Conservation (phyloP, 2,329 filamentous ascomycete genomes). For the Monosporascus sp. region DNA sequence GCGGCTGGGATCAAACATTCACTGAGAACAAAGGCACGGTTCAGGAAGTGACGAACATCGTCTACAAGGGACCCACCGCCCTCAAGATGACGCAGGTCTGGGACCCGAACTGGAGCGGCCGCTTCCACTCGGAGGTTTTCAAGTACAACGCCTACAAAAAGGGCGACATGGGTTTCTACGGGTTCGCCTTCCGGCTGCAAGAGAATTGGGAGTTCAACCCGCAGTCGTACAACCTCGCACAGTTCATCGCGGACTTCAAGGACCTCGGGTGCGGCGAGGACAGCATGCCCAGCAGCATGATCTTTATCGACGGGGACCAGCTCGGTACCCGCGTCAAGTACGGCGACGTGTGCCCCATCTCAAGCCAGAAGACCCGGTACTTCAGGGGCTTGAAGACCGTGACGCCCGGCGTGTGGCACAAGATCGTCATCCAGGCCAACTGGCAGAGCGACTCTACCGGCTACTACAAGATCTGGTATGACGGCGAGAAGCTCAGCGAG, state of each 20-base stretch:
- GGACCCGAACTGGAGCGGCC: conserved; percentile 34
- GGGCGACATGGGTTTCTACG: conserved; percentile 43
- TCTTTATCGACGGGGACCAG: conserved; percentile 40
- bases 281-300: conserved; percentile 45
- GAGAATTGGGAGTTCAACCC: conserved; percentile 40
- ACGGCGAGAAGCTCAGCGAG: conserved; percentile 40
- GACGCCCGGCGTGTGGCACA: conserved; percentile 40
- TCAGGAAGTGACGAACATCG: conserved; percentile 34
- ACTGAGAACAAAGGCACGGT: conserved; percentile 40
- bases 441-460: conserved; percentile 41
- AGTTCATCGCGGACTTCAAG: conserved; percentile 47
- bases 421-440: conserved; percentile 38
- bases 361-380: conserved; percentile 23
- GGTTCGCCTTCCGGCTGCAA: conserved; percentile 46
- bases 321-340: conserved; percentile 38
- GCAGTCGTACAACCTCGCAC: conserved; percentile 43
- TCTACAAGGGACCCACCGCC: conserved; percentile 32
- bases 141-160: conserved; percentile 39
- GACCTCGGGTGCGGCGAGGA: conserved; percentile 38
- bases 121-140: conserved; percentile 45
- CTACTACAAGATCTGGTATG: conserved; percentile 42
- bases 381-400: conserved; percentile 34
- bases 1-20: conserved; percentile 33
- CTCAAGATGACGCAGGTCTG: conserved; percentile 43
- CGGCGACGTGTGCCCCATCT: conserved; percentile 30